Base-by-base conservation (phyloP, 495 filamentous ascomycete genomes). In the Aspergillus indologenus region DNA sequence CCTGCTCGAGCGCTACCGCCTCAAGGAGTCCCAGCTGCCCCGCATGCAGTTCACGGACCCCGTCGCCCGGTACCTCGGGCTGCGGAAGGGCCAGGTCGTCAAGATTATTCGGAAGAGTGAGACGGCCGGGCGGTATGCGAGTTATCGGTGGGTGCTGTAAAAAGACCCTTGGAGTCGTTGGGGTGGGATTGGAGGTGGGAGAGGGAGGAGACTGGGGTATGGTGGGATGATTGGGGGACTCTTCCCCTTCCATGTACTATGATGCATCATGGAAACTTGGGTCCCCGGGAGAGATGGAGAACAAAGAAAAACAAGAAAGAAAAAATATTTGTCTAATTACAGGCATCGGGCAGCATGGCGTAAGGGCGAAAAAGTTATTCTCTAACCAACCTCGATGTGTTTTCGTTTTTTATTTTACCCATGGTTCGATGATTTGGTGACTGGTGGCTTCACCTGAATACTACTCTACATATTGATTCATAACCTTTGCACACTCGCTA, bases 11-110 rank as follows among this genome's bases (percentile, higher is more conserved):
- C 80, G 94, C 53, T 98, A 98, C 75, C 82, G 94, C 52, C 78
- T 98, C 67, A 97, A 96, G 86, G 94, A 98, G 81, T 96, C 88
- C 34, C 94, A 98, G 77, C 75, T 98, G 67, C 94, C 94, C 12
- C 83, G 94, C 56, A 98, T 98, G 59, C 86, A 96, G 75, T 79
- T 87, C 53, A 88, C 87, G 47, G 94, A 98, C 76, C 94, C 94
- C 15, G 91, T 98, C 40, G 90, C 94, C 34, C 85, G 87, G 68
- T 98, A 97, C 74, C 75, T 96, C 52, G 94, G 95, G 19, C 78
- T 98, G 73, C 87, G 90, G 77, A 84, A 91, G 66, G 92, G 94
- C 3, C 91, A 98, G 79, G 92, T 98, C 14, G 95, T 98, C 58
- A 98, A 98, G 85, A 98, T 98, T 64, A 95, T 98, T 54, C 80